Evolutionary conservation across 768 basidiomycete genomes (phyloP).

Genomic region (Cystofilobasidium capitatum): DNA sequence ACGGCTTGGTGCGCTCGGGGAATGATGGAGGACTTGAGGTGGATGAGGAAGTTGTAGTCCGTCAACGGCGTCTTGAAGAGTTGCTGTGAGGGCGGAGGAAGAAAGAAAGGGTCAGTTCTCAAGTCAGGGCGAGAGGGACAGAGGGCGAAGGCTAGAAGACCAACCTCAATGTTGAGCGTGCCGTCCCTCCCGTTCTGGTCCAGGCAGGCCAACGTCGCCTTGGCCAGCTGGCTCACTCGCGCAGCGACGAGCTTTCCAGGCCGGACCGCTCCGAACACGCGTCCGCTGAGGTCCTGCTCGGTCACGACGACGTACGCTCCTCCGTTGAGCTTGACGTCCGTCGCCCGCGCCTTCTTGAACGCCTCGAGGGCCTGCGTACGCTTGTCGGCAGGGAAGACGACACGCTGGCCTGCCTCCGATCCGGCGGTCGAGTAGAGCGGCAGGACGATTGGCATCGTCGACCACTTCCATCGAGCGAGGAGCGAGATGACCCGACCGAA

Average conservation of each 20-base stretch:
- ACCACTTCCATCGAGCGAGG: conserved; percentile 64
- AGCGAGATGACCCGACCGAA: conserved; percentile 62
- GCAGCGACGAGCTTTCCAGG: conserved; percentile 65
- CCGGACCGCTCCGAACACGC: conserved; percentile 61
- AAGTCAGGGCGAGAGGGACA: conserved; percentile 77
- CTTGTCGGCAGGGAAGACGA: conserved; percentile 37
- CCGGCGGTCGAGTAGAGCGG: conserved; percentile 52
- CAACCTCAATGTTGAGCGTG: conserved; percentile 53
- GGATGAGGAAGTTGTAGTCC: conserved; percentile 77
- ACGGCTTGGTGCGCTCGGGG: conserved; percentile 70
- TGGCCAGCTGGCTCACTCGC: conserved; percentile 61
- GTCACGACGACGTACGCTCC: conserved; percentile 69
- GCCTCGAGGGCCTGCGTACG: conserved; percentile 35
- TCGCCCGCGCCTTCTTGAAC: conserved; percentile 37
- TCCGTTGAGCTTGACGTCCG: conserved; percentile 41
- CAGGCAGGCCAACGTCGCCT: conserved; percentile 59
- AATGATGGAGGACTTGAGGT: conserved; percentile 55
- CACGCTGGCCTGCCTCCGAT: conserved; percentile 33
- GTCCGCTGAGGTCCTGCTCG: conserved; percentile 61
- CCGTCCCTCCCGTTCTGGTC: conserved; percentile 48
- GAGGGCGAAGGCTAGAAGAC: conserved; percentile 61
- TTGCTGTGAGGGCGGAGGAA: conserved; percentile 56
- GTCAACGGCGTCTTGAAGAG: conserved; percentile 73
- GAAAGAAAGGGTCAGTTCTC: conserved; percentile 63
- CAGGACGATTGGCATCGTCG: conserved; percentile 56